Evolutionary conservation across 306 rosid species (phyloP).

Genomic region (Lagenaria siceraria): DNA sequence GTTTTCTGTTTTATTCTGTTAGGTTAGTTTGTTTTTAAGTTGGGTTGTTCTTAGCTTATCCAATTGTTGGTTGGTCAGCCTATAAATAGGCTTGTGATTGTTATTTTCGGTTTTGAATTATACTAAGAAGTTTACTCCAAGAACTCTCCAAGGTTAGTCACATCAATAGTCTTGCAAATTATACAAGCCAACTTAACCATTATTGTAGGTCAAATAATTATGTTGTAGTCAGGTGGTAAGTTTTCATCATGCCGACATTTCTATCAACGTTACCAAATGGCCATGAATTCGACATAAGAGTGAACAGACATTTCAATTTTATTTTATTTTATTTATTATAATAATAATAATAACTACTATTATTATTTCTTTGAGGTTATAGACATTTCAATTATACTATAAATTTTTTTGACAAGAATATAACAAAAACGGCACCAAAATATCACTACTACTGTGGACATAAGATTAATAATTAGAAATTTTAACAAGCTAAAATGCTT

Average conservation of each 20-base stretch:
- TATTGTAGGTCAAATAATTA: not conserved
- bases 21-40: too few relatives aligned
- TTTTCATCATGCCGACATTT: not conserved
- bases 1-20: too few relatives aligned
- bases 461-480: not conserved
- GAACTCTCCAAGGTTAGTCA: too few relatives aligned
- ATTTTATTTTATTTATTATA: too few relatives aligned
- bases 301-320: not conserved
- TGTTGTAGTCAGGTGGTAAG: not conserved
- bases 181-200: not conserved
- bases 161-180: not conserved
- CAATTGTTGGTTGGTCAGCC: too few relatives aligned
- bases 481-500: not conserved
- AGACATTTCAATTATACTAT: not conserved
- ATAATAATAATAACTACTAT: too few relatives aligned
- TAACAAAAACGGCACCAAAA: too few relatives aligned
- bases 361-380: too few relatives aligned
- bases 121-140: too few relatives aligned
- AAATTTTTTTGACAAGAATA: not conserved
- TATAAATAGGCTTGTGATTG: too few relatives aligned
- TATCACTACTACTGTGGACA: not conserved
- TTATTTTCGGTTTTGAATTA: too few relatives aligned
- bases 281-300: not conserved
- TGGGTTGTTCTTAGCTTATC: too few relatives aligned
- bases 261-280: not conserved